Conservation (phyloP, 73 alveolate species). For the Paramecium caudatum region DNA sequence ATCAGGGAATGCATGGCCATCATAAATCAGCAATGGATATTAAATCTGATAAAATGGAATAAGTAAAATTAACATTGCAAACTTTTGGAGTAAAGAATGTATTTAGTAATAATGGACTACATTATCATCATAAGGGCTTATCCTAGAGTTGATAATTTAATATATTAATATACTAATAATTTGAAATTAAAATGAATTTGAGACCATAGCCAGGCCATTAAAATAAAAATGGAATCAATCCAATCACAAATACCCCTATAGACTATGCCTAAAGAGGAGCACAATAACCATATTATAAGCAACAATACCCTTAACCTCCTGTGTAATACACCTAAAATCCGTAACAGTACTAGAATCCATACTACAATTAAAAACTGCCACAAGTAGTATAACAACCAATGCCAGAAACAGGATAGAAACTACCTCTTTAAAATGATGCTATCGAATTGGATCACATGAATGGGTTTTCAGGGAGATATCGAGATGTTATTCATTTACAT, state of each 20-base stretch:
- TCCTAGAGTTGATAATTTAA: slow-evolving; percentile 38
- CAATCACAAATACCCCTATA: slow-evolving; percentile 57
- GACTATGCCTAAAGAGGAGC: slow-evolving; percentile 43
- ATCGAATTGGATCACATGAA: slow-evolving; percentile 85
- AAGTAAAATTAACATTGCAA: slow-evolving; percentile 43
- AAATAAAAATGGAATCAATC: slow-evolving; percentile 51
- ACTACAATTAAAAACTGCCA: slow-evolving; percentile 40
- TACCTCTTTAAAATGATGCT: slow-evolving; percentile 65
- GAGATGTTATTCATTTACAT: slow-evolving; percentile 77
- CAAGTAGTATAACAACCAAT: not conserved
- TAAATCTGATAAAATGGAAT: slow-evolving; percentile 17
- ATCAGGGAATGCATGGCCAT: not conserved
- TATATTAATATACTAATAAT: too few species aligned
- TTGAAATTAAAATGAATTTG: too few species aligned
- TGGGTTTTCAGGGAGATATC: slow-evolving; percentile 84
- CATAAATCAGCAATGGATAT: slow-evolving; percentile 6
- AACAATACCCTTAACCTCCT: slow-evolving; percentile 47
- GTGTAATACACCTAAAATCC: slow-evolving; percentile 50
- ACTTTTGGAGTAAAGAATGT: slow-evolving; percentile 41
- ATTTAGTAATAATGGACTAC: slow-evolving; percentile 29
- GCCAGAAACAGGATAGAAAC: slow-evolving; percentile 46
- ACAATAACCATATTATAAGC: slow-evolving; percentile 34
- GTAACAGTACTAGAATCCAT: slow-evolving; percentile 60
- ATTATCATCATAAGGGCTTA: slow-evolving; percentile 30
- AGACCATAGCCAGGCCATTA: slow-evolving; percentile 61